phyloP scores from a whole-genome alignment of 768 basidiomycete species.

The Leccinum truebloodii region DNA sequence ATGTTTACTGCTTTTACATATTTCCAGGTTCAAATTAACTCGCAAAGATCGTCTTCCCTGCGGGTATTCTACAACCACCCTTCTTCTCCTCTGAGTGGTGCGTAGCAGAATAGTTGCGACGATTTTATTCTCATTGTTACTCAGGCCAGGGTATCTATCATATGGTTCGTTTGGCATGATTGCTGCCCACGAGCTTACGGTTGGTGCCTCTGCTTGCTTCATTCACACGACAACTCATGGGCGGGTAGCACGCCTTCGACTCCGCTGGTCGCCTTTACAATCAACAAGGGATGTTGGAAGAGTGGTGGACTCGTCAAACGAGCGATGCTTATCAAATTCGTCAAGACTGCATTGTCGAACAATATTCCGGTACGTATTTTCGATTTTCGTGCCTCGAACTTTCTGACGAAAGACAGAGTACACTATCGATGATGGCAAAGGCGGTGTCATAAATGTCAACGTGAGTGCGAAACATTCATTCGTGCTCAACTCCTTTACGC shows the following conservation, averaged over 20 bases:
- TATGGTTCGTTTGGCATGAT: slow-evolving; percentile 94
- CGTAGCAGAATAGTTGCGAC: slow-evolving; percentile 13
- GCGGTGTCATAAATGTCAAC: slow-evolving; percentile 82
- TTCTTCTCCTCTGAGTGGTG: slow-evolving; percentile 86
- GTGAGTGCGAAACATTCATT: slow-evolving; percentile 41
- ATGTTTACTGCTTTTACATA: background rate
- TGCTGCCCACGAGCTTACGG: slow-evolving; percentile 89
- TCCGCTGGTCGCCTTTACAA: slow-evolving; percentile 90
- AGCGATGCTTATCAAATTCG: slow-evolving; percentile 79
- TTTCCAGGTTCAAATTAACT: background rate
- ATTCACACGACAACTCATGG: background rate
- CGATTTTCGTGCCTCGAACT: background rate
- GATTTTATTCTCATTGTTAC: slow-evolving; percentile 11
- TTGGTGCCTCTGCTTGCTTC: slow-evolving; percentile 36
- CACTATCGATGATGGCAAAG: slow-evolving; percentile 82
- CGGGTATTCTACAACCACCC: slow-evolving; percentile 90
- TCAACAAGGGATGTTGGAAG: slow-evolving; percentile 79
- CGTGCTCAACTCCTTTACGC: background rate
- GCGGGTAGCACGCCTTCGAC: slow-evolving; percentile 80
- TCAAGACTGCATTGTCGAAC: slow-evolving; percentile 87
- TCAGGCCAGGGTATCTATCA: slow-evolving; percentile 83
- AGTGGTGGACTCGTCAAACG: slow-evolving; percentile 94
- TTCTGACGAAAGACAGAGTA: slow-evolving; percentile 51
- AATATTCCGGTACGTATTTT: slow-evolving; percentile 73
- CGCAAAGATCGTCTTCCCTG: slow-evolving; percentile 89